These are phyloP conservation scores for Populus alba DNA, from an alignment of 345 rosid genomes.

Conservation along the genomic window DNA sequence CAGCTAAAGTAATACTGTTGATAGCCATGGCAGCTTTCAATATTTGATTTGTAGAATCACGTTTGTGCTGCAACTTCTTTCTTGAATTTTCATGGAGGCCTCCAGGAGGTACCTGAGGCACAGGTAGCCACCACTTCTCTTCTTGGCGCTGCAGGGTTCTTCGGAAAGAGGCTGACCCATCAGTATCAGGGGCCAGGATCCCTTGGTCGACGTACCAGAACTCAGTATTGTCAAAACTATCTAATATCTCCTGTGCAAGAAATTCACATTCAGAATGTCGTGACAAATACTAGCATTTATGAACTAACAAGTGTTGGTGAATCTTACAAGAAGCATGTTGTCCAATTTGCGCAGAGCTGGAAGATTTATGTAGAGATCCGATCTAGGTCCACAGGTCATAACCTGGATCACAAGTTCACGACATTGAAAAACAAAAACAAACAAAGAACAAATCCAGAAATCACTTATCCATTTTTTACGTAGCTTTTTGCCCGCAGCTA, in stretches of 20 bases:
- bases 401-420: conserved; percentile 44
- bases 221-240: conserved; percentile 70
- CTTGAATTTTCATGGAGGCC: conserved; percentile 75
- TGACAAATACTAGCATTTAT: conserved; percentile 4
- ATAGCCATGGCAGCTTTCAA: conserved; percentile 98
- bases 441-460: not conserved
- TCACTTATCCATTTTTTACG: not conserved
- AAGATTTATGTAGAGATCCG: conserved; percentile 85
- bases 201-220: conserved; percentile 99
- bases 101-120: conserved; percentile 77
- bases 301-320: not conserved
- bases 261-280: conserved; percentile 11
- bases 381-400: conserved; percentile 91
- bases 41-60: conserved; percentile 96
- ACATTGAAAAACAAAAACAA: not conserved
- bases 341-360: conserved; percentile 92
- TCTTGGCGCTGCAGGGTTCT: conserved; percentile 85
- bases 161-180: conserved; percentile 70
- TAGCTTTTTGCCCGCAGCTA: not conserved
- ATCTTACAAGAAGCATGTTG: conserved; percentile 91
- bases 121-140: conserved; percentile 99
- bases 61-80: conserved; percentile 83
- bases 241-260: conserved; percentile 71
- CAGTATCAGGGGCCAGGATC: conserved; percentile 66
- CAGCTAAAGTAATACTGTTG: conserved; percentile 70